phyloP scores from a whole-genome alignment of 1,139 yeast species.

The Taphrina wiesneri region DNA sequence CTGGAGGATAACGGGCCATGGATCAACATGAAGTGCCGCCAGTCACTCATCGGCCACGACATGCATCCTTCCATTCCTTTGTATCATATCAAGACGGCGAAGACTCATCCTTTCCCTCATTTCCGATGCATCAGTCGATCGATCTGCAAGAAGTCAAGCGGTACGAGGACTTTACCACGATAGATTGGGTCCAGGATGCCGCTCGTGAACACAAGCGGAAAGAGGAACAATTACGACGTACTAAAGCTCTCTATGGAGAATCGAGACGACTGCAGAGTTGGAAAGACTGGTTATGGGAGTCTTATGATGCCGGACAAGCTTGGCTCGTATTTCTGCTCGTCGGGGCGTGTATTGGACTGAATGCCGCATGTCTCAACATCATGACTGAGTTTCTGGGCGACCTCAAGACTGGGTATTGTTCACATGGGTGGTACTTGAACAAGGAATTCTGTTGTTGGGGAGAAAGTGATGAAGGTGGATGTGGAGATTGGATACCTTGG shows the following conservation, averaged over 20 bases:
- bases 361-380: conserved; percentile 79
- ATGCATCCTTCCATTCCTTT: conserved; percentile 1
- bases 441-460: conserved; percentile 73
- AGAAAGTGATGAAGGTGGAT: conserved; percentile 46
- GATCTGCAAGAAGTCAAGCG: conserved; percentile 44
- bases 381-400: conserved; percentile 85
- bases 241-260: conserved; percentile 24
- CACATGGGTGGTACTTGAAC: conserved; percentile 67
- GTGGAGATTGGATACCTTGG: conserved; percentile 41
- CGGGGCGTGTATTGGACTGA: conserved; percentile 73
- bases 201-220: conserved; percentile 51
- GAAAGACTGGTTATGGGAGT: conserved; percentile 42
- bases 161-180: conserved; percentile 47
- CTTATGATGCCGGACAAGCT: conserved; percentile 57
- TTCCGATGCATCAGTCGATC: not conserved
- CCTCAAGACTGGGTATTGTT: conserved; percentile 75
- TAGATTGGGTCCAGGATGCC: conserved; percentile 84
- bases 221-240: conserved; percentile 40
- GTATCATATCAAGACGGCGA: not conserved
- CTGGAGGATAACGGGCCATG: not conserved
- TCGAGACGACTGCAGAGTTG: conserved; percentile 36
- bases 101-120: not conserved
- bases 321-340: conserved; percentile 76
- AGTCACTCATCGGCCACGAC: not conserved
- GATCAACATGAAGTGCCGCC: conserved; percentile 7